A percentile compares a stretch with the other conserved stretches of the same genome.
Evolutionary conservation across 75 land plant genomes (phyloP).

Genomic region (Ceratopteris richardii): DNA sequence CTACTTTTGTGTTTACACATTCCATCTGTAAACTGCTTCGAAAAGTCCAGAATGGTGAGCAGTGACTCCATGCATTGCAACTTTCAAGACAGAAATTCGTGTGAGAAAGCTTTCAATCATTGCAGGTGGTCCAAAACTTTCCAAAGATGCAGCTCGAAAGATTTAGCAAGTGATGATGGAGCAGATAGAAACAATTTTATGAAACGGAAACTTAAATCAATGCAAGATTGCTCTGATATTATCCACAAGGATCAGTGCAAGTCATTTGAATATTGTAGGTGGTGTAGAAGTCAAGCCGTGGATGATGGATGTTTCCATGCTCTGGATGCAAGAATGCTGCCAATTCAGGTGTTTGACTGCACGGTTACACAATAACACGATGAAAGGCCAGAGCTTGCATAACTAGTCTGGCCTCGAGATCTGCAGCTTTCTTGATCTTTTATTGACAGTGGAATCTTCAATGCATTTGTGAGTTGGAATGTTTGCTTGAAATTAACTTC

Average conservation of each 20-base stretch:
- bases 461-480: too few relatives aligned
- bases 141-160: not conserved
- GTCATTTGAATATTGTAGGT: slow-evolving; percentile 16
- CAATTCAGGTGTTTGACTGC: slow-evolving; percentile 36
- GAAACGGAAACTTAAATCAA: not conserved
- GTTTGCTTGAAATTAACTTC: too few relatives aligned
- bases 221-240: slow-evolving; percentile 4
- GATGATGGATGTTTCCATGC: slow-evolving; percentile 38
- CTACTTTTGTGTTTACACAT: too few relatives aligned
- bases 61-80: not conserved
- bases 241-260: not conserved
- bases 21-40: too few relatives aligned
- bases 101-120: not conserved
- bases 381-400: not conserved
- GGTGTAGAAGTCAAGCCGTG: slow-evolving; percentile 40
- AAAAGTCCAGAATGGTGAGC: not conserved
- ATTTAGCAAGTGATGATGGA: not conserved
- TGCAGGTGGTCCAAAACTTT: not conserved
- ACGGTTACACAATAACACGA: not conserved
- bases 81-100: not conserved
- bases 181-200: not conserved
- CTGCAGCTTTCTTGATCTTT: not conserved
- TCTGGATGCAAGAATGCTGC: slow-evolving; percentile 34
- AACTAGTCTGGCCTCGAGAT: not conserved
- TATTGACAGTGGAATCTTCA: too few relatives aligned